phyloP scores from a whole-genome alignment of 306 rosid genomes.

The Ziziphus jujuba region DNA sequence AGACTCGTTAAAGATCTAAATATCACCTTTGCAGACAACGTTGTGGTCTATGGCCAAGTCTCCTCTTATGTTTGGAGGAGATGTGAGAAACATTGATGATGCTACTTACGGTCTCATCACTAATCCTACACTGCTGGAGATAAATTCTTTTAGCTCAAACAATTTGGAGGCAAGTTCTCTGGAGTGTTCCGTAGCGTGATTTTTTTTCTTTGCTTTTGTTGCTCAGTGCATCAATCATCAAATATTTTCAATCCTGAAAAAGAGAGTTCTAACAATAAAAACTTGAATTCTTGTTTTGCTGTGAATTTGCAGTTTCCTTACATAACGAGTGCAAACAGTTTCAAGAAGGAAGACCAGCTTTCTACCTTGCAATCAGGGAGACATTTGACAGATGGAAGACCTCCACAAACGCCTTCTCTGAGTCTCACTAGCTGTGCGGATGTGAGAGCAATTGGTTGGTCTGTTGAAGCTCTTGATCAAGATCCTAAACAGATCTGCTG shows the following conservation, averaged over 20 bases:
- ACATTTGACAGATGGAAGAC: constrained; percentile 27
- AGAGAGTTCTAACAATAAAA: constrained; percentile 13
- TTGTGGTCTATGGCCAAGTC: constrained; percentile 91
- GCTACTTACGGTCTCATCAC: constrained; percentile 53
- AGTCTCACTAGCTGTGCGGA: constrained; percentile 63
- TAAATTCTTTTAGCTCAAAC: constrained; percentile 65
- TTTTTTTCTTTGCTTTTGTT: too few relatives aligned
- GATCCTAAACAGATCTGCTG: constrained; percentile 69
- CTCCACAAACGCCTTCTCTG: constrained; percentile 39
- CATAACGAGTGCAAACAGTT: constrained; percentile 28
- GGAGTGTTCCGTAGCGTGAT: too few relatives aligned
- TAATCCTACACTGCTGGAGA: constrained; percentile 73
- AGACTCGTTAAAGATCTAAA: constrained; percentile 14
- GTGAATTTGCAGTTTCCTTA: constrained; percentile 63
- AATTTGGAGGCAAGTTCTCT: constrained; percentile 84
- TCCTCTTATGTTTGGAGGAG: constrained; percentile 98
- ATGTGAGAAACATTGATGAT: constrained; percentile 65
- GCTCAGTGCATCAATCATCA: too few relatives aligned
- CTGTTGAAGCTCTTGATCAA: constrained; percentile 43
- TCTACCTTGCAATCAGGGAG: constrained; percentile 32
- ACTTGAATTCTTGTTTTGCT: constrained; percentile 11
- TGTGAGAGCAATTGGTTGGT: constrained; percentile 72
- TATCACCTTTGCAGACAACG: constrained; percentile 59
- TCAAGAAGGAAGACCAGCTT: constrained; percentile 22
- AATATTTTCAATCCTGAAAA: constrained; percentile 3